Evolutionary conservation across 108 stramenopile genomes (phyloP).

Genomic region (Pinguiococcus pyrenoidosus): DNA sequence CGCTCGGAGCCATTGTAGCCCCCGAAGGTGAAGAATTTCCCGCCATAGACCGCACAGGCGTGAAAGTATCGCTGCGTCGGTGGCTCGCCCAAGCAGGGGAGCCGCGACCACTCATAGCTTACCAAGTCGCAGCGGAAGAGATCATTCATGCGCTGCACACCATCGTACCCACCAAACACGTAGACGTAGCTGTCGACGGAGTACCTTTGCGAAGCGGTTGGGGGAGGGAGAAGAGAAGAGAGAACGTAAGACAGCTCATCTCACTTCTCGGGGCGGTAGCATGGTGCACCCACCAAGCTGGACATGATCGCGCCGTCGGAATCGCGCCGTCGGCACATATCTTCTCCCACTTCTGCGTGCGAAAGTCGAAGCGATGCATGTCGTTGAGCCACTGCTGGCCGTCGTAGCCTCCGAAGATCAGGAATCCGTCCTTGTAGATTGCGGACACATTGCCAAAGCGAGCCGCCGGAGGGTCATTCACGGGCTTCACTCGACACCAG

Average conservation of each 20-base stretch:
- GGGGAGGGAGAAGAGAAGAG: too few species aligned
- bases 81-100: conserved; percentile 55
- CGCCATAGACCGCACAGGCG: conserved; percentile 69
- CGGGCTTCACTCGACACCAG: conserved; percentile 20
- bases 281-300: conserved; percentile 71
- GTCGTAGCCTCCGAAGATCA: conserved; percentile 81
- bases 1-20: conserved; percentile 73
- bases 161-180: conserved; percentile 86
- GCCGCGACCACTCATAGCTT: conserved; percentile 70
- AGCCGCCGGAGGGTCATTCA: conserved; percentile 10
- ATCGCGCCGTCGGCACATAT: conserved; percentile 32
- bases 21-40: conserved; percentile 71
- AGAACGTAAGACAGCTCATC: too few species aligned
- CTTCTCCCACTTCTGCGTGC: conserved; percentile 53
- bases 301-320: conserved; percentile 64
- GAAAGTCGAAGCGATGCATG: conserved; percentile 65
- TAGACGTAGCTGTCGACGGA: conserved; percentile 69
- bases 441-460: conserved; percentile 81
- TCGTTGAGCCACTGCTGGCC: conserved; percentile 66
- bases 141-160: conserved; percentile 72
- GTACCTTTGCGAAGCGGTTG: too few species aligned
- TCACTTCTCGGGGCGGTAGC: too few species aligned
- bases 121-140: conserved; percentile 70
- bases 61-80: conserved; percentile 84
- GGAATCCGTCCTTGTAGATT: conserved; percentile 66